phyloP scores from a whole-genome alignment of 2,329 filamentous ascomycete genomes.

The Atkinsonella hypoxylon region DNA sequence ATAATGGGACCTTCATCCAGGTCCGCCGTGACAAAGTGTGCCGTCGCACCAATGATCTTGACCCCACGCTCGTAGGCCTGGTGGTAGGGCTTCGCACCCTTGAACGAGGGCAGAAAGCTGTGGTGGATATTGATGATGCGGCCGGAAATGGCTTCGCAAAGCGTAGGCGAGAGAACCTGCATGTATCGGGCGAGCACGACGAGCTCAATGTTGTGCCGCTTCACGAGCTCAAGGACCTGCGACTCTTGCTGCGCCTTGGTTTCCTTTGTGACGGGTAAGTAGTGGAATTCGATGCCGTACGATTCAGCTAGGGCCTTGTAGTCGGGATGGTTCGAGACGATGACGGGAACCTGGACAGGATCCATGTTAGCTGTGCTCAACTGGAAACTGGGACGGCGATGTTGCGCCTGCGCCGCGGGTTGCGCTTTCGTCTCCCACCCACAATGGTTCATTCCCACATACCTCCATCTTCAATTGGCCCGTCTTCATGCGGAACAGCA shows the following conservation, averaged over 20 bases:
- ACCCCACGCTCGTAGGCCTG: constrained; percentile 78
- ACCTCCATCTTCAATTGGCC: constrained; percentile 60
- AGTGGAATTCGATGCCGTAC: constrained; percentile 69
- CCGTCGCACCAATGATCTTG: constrained; percentile 79
- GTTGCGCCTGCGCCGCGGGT: too few species aligned
- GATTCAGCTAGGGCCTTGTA: constrained; percentile 55
- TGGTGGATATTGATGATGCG: constrained; percentile 91
- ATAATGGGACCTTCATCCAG: constrained; percentile 82
- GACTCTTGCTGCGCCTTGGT: constrained; percentile 65
- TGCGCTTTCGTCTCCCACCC: too few species aligned
- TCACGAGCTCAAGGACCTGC: constrained; percentile 58
- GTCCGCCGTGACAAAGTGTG: constrained; percentile 77
- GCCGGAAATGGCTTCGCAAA: constrained; percentile 70
- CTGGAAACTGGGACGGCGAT: not conserved
- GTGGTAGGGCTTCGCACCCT: constrained; percentile 80
- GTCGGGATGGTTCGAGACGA: constrained; percentile 74
- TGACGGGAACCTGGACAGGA: constrained; percentile 43
- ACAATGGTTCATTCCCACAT: too few species aligned
- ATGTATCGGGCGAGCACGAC: constrained; percentile 78
- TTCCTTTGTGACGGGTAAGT: constrained; percentile 67
- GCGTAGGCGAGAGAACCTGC: constrained; percentile 66
- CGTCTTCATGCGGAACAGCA: constrained; percentile 67
- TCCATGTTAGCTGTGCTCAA: too few species aligned
- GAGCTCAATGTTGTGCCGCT: constrained; percentile 59
- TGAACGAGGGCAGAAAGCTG: constrained; percentile 76